Percentiles rank a stretch among this genome's conserved stretches.
These are phyloP conservation scores for Parmelia sp. DNA, from an alignment of 495 filamentous ascomycete species.

Conservation along the genomic window DNA sequence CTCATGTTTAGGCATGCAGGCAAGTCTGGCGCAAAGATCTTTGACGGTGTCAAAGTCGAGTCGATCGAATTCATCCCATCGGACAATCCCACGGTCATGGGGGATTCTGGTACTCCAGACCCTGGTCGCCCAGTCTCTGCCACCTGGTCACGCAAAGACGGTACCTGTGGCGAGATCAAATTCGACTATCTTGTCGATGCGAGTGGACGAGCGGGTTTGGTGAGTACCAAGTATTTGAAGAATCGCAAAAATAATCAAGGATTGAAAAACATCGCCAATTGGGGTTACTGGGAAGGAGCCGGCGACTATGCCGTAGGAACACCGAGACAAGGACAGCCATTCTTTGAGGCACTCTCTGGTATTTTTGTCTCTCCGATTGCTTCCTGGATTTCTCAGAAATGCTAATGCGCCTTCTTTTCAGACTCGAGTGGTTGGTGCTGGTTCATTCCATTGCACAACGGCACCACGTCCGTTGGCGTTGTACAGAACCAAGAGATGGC, in stretches of 20 bases:
- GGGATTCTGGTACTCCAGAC: constrained; percentile 19
- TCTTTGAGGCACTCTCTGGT: constrained; percentile 37
- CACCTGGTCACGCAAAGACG: constrained; percentile 39
- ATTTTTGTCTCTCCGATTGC: neutral
- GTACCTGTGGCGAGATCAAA: constrained; percentile 32
- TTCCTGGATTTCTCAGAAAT: neutral
- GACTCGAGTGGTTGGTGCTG: constrained; percentile 38
- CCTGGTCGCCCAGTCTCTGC: constrained; percentile 44
- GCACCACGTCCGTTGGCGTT: constrained; percentile 34
- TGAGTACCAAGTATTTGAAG: constrained; percentile 39
- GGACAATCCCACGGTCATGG: neutral
- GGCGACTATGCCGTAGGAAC: constrained; percentile 28
- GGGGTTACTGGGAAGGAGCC: constrained; percentile 36
- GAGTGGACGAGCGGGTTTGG: constrained; percentile 33
- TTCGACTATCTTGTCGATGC: constrained; percentile 38
- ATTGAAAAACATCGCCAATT: constrained; percentile 37
- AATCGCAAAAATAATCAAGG: constrained; percentile 35
- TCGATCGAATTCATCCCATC: constrained; percentile 32
- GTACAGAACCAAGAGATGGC: constrained; percentile 33
- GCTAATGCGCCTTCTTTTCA: constrained; percentile 13
- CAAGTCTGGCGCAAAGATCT: constrained; percentile 40
- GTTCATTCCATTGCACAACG: constrained; percentile 35
- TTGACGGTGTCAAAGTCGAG: constrained; percentile 41
- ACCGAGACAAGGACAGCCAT: constrained; percentile 26
- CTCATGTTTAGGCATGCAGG: constrained; percentile 46